A percentile compares a stretch with the other conserved stretches of the same genome.
phyloP scores from a whole-genome alignment of 2,329 filamentous ascomycete genomes.

The Pestalotiopsis sp. region DNA sequence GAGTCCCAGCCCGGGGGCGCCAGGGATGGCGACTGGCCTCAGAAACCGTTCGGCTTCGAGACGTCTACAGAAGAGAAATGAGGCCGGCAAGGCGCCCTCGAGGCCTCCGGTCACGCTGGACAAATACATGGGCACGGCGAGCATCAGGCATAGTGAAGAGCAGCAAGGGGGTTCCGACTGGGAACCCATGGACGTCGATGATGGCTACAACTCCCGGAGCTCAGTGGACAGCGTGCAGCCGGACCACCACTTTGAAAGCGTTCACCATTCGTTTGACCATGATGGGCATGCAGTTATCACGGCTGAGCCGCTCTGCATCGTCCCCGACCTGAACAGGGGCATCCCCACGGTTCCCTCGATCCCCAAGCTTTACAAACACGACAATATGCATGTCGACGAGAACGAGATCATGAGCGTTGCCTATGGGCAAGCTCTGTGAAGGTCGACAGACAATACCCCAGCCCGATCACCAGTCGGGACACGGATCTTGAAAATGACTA shows the following conservation, averaged over 20 bases:
- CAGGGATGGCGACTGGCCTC: not conserved
- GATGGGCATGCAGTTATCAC: conserved; percentile 5
- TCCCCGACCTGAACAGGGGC: conserved; percentile 48
- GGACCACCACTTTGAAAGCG: conserved; percentile 1
- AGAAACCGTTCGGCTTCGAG: not conserved
- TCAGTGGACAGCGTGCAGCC: not conserved
- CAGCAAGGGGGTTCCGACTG: not conserved
- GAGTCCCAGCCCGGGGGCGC: conserved; percentile 9
- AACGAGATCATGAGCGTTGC: conserved; percentile 3
- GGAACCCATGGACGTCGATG: conserved; percentile 13
- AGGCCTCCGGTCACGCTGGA: conserved; percentile 11
- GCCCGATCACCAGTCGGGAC: not conserved
- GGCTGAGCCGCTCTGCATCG: conserved; percentile 36
- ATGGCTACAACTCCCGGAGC: not conserved
- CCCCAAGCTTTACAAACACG: conserved; percentile 39
- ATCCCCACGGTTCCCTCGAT: conserved; percentile 47
- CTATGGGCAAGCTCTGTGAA: conserved; percentile 9
- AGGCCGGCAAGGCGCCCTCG: not conserved
- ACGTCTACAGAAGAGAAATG: conserved; percentile 5
- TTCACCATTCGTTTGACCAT: not conserved
- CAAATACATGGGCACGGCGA: not conserved
- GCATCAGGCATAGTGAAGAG: not conserved
- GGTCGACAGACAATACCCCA: not conserved
- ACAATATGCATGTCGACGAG: not conserved
- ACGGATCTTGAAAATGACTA: not conserved